Evolutionary conservation across 495 filamentous ascomycete species (phyloP), one percentile per base, ranked within the genome.

Genomic region (Penicillium steckii): DNA sequence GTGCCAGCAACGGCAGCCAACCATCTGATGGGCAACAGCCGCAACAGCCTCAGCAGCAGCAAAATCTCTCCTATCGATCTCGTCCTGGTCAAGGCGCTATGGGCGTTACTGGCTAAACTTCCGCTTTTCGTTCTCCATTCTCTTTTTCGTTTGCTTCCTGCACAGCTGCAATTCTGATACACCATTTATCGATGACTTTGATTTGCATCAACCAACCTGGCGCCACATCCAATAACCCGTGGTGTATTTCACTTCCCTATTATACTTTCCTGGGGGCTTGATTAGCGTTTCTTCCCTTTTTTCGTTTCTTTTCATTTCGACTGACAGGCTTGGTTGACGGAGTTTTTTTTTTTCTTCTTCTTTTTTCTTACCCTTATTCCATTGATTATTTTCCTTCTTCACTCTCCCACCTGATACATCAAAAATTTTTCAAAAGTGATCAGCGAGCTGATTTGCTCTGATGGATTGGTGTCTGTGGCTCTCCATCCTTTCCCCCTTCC

Each of bases 1-100:
- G 69, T 50, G 54, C 66, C 35, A 75, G 72, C 59, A 69, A 68
- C 22, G 63, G 67, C n/a, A 76, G 72, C 41, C 72, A 74, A 58
- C 61, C 52, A 47, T 62, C 60, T 43, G 72, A 75, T 9, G 60
- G 57, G 24, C 65, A 66, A n/a, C n/a, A n/a, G n/a, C n/a, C n/a
- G n/a, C n/a, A n/a, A n/a, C n/a, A n/a, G n/a, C n/a, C n/a, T n/a
- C n/a, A n/a, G n/a, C n/a, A n/a, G 42, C 24, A 64, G 18, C 67
- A 73, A 40, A 66, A 61, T n/a, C 42, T 73, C 35, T 65, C 71
- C 26, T 75, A 77, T 55, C 64, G 74, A 44, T 55, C 72, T 35
- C 71, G 71, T 51, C 66, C 72, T 13, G 67, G 65, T 52, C 59
- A 68, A 24, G 72, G 74, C 19, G 68, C 72, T 18, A 77, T 77